Base-by-base conservation (phyloP, 164 flowering plant species). In the Dillenia turbinata region DNA sequence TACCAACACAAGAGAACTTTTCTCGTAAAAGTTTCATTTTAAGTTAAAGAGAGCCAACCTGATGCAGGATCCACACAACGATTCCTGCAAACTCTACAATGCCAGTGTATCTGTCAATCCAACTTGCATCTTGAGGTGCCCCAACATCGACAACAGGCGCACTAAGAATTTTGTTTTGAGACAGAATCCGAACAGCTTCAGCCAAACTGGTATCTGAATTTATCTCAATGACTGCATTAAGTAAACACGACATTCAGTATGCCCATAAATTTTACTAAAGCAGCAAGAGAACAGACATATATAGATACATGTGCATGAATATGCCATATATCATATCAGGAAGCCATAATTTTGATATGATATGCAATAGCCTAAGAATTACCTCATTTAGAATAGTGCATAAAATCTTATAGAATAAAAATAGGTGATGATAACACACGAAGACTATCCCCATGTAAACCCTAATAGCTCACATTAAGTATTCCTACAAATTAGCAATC, bases 21-120 rank as follows among this genome's bases (percentile, higher is more conserved):
- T 33, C 19, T 46, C 9, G 47, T 12, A 22, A 61, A 47, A 17
- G 56, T 64, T 19, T 19, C 22, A 19, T 19, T n/a, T n/a, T 1
- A 19, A 19, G 22, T 19, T 19, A 19, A 19, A 8, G 45, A 9
- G 40, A 33, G 40, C 73, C 71, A 57, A 94, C 99, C 99, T 91
- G 99, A 75, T 91, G 93, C 73, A 94, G 76, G 75, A 91, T 87
- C 99, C 99, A 94, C 4, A 89, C 93, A 55, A 74, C 96, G 66
- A 94, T 91, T 50, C 99, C 97, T 0, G 97, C 92, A 75, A 91
- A 86, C 83, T 94, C 99, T 12, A 89, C 88, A 56, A 91, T 79
- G 57, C 99, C 99, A 22, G 88, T 69, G 77, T 94, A 94, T 76
- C 90, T 79, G 64, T 94, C 99, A 52, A 94, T 89, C 99, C 99